Base-by-base conservation (phyloP, 2,329 filamentous ascomycete species). In the Fusarium nematophilum region DNA sequence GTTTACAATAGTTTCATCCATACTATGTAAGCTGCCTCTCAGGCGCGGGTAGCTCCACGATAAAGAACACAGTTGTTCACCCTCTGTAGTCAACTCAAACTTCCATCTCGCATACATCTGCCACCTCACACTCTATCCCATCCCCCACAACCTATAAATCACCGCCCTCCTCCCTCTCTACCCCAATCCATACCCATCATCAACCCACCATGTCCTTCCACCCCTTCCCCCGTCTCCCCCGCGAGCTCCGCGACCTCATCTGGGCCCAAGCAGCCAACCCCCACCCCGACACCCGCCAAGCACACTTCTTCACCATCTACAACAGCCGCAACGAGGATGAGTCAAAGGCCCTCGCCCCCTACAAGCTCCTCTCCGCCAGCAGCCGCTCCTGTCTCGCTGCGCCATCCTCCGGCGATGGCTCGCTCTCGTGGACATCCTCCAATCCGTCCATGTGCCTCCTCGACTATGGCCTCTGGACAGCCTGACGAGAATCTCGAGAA, bases 251-350 rank as follows among this genome's bases (percentile, higher is more conserved):
- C 5, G 45, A 48, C 10, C 4, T 14, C 1, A 48, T 48, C 17
- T 48, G 26, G 45, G 9, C 6, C 18, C 18, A 15, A 3, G 45
- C 45, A 5, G 26, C 34, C 23, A n/a, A 6, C 2, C 5, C 25
- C 8, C 45, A 27, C n/a, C n/a, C 45, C 7, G 34, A 31, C 7
- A n/a, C 27, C 13, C 18, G 4, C 9, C 13, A n/a, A 14, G 34
- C 7, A 4, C 45, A 48, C 34, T 48, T 48, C 17, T 48, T 48
- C 5, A 48, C 45, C 45, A 9, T 48, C 45, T 48, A 39, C 17
- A 25, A 48, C 26, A 31, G 26, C 17, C 18, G 26, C 3, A 23
- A 23, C 15, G 13, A n/a, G 23, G n/a, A 14, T 11, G 26, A 39
- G 15, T 39, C 34, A 3, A 21, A 29, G 4, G n/a, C 13, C n/a